Percentiles rank a stretch among this genome's conserved stretches.
These are phyloP conservation scores for Halenospora varia DNA, from an alignment of 495 filamentous ascomycete genomes.

Conservation along the genomic window DNA sequence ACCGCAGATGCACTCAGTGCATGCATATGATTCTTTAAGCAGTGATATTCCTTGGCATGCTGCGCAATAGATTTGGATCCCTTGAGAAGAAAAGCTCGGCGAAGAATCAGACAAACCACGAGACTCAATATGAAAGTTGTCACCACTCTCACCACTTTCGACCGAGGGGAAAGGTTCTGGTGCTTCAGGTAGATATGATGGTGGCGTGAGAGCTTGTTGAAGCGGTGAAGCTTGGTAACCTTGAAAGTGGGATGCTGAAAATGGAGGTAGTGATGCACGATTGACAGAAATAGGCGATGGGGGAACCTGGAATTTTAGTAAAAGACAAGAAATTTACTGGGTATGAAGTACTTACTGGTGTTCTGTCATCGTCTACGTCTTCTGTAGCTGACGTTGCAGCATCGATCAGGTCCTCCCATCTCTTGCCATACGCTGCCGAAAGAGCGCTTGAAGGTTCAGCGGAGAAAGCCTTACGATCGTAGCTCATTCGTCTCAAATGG, in stretches of 20 bases:
- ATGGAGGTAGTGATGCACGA: conserved; percentile 76
- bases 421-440: conserved; percentile 70
- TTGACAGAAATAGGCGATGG: conserved; percentile 64
- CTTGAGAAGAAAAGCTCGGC: conserved; percentile 50
- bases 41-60: conserved; percentile 70
- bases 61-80: conserved; percentile 84
- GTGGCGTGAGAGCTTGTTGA: conserved; percentile 80
- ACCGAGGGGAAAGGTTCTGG: conserved; percentile 81
- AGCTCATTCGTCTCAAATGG: conserved; percentile 60
- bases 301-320: conserved; percentile 49
- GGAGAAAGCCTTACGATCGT: conserved; percentile 77
- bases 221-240: conserved; percentile 84
- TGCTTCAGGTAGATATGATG: conserved; percentile 60
- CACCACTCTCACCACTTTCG: conserved; percentile 58
- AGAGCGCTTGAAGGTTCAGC: conserved; percentile 82
- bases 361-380: conserved; percentile 83
- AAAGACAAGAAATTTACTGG: background rate
- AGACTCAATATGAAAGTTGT: conserved; percentile 61
- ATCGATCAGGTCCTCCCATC: conserved; percentile 93
- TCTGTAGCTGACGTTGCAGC: conserved; percentile 87
- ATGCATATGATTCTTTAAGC: conserved; percentile 79
- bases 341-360: conserved; percentile 55
- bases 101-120: conserved; percentile 50
- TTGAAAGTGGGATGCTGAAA: conserved; percentile 52
- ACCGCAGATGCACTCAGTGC: conserved; percentile 91